Evolutionary conservation across 768 basidiomycete species (phyloP), one percentile per base, ranked within the genome.

Genomic region (Sutorius australiensis): DNA sequence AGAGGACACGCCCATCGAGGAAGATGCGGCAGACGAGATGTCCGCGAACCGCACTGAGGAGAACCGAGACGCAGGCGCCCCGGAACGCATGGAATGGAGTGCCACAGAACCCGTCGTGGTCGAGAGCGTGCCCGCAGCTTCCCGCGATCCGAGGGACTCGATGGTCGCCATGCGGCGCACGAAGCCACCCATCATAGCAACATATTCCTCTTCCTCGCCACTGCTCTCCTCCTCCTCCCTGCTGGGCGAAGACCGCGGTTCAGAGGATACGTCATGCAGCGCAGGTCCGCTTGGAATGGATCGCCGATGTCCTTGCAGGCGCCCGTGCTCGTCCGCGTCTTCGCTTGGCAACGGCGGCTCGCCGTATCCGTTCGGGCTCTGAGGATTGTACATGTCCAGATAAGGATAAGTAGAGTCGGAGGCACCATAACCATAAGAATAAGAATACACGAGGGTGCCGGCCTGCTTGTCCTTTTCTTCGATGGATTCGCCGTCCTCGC

Each of bases 91-190:
- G 51, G 66, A 46, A 48, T 43, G 48, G 51, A 28, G 56, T 51
- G 71, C 46, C 59, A 58, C 66, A 19, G 64, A 67, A 57, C 65
- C 60, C 71, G 36, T 64, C 68, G 36, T 64, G 68, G 57, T 48
- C 42, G 60, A 68, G 67, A 45, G 73, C 37, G 59, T 60, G 36
- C 58, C 41, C 12, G 54, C 55, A 33, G 55, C 66, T 61, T 91
- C 88, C 46, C 80, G 77, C 16, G 84, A 86, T 37, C 86, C 87
- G 66, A 89, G 75, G 39, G 81, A 83, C 65, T 89, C 87, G 55
- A 90, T 90, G 28, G 89, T 90, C 17, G 87, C 83, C 88, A 91
- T 89, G 36, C 89, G 84, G 47, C 79, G 75, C 40, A 90, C 77
- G 60, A 75, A 80, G 21, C 78, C 75, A 48, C 87, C 85, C 50